Base-by-base conservation (phyloP, 2,329 filamentous ascomycete genomes). In the Epichloe gansuensis region DNA sequence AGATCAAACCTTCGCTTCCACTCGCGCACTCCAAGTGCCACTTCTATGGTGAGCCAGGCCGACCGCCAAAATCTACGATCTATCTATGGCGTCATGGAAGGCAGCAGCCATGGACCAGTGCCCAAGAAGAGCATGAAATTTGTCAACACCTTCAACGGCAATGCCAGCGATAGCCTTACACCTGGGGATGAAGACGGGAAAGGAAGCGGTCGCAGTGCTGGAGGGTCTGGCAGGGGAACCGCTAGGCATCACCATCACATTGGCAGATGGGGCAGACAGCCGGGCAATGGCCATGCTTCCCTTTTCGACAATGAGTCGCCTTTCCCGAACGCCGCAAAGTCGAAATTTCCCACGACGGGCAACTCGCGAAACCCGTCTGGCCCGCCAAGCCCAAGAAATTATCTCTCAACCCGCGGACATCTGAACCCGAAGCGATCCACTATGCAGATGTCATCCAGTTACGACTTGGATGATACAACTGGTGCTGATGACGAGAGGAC, bases 121-220 rank as follows among this genome's bases (percentile, higher is more conserved):
- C 65, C 69, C 21, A 96, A 94, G 71, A 89, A 88, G 71, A 94
- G 85, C 68, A 96, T 95, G 89, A 97, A 96, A 63, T 97, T 97
- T 63, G 86, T 87, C 53, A 91, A 88, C 66, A 82, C 85, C 1
- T 88, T 87, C 66, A 82, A 74, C 57, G 81, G 77, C 56, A 80
- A 78, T 56, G 71, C 70, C 40, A 74, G 69, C 46, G 76, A 79
- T 36, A 71, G 66, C 53, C 57, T 70, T 21, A 77, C 65, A 11
- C 59, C 82, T 48, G 82, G 77, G 47, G 84, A 89, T 17, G 80
- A 84, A 52, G 81, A 83, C 50, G 83, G 83, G 15, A 79, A 79
- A 56, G 80, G 81, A 51, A 79, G 75, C 23, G 74, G 75, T 15
- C 75, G 82, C 53, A 82, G 78, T 60, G 78, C 74, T 54, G 72